Evolutionary conservation across 2,329 filamentous ascomycete genomes (phyloP).

Genomic region (Arthroderma sp.): DNA sequence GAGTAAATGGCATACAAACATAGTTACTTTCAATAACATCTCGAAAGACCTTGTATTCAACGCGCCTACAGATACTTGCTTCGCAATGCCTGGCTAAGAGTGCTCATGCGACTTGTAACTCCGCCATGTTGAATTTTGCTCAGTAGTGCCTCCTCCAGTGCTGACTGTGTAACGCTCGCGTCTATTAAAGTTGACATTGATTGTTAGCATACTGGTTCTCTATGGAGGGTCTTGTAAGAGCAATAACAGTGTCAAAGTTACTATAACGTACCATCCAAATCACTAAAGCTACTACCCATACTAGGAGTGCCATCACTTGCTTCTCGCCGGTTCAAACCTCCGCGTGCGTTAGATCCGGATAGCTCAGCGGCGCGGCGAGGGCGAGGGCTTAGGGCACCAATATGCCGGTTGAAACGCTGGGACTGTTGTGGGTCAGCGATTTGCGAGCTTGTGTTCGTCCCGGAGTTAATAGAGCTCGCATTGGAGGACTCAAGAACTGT

Average conservation of each 20-base stretch:
- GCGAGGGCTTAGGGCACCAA: constrained; percentile 26
- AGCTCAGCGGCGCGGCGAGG: constrained; percentile 37
- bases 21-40: no score
- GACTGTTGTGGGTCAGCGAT: neutral
- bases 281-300: constrained; percentile 54
- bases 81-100: constrained; percentile 41
- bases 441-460: constrained; percentile 16
- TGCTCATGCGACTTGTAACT: constrained; percentile 38
- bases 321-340: constrained; percentile 24
- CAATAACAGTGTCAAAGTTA: constrained; percentile 8
- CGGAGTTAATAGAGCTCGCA: constrained; percentile 28
- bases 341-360: constrained; percentile 35
- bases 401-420: constrained; percentile 9
- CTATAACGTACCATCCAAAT: constrained; percentile 42
- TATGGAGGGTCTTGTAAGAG: no score
- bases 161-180: constrained; percentile 51
- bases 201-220: no score
- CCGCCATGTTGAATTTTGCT: constrained; percentile 48
- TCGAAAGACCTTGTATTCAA: no score
- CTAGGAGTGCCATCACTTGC: constrained; percentile 45
- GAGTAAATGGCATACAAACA: no score
- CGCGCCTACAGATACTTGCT: constrained; percentile 34
- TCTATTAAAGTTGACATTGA: constrained; percentile 24
- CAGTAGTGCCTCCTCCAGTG: constrained; percentile 49
- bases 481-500: constrained; percentile 18